These are phyloP conservation scores for Scutellaria galericulata DNA, from an alignment of 257 asterid genomes.

Conservation along the genomic window DNA sequence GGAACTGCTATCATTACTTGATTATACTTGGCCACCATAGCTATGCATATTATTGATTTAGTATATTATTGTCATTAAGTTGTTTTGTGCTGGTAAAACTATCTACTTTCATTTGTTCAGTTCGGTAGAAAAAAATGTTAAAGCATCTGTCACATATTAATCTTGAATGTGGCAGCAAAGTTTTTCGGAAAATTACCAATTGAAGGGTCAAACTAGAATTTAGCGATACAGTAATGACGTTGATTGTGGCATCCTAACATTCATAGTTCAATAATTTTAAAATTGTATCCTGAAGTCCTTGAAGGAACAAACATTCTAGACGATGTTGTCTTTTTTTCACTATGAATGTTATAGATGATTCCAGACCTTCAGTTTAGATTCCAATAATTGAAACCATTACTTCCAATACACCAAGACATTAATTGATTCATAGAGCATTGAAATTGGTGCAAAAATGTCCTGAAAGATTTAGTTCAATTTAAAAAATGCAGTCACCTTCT, in stretches of 20 bases:
- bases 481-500: neutral
- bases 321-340: neutral
- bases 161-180: neutral
- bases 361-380: neutral
- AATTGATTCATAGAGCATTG: slow-evolving; percentile 1
- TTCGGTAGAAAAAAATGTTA: slow-evolving; percentile 3
- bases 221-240: neutral
- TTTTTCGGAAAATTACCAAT: neutral
- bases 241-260: no score
- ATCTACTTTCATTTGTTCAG: no score
- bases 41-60: neutral
- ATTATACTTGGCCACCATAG: neutral
- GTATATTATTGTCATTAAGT: no score
- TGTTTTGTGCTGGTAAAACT: no score
- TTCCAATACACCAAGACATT: neutral
- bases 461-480: slow-evolving; percentile 11
- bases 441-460: neutral
- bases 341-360: neutral
- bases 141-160: neutral
- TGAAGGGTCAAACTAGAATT: slow-evolving; percentile 4
- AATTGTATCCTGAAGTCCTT: neutral
- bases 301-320: neutral
- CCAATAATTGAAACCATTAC: neutral
- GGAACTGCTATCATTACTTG: neutral
- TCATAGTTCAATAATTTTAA: no score